These are phyloP conservation scores for Umbelopsis vinacea DNA, from an alignment of 192 early-diverging fungal species.

Conservation along the genomic window DNA sequence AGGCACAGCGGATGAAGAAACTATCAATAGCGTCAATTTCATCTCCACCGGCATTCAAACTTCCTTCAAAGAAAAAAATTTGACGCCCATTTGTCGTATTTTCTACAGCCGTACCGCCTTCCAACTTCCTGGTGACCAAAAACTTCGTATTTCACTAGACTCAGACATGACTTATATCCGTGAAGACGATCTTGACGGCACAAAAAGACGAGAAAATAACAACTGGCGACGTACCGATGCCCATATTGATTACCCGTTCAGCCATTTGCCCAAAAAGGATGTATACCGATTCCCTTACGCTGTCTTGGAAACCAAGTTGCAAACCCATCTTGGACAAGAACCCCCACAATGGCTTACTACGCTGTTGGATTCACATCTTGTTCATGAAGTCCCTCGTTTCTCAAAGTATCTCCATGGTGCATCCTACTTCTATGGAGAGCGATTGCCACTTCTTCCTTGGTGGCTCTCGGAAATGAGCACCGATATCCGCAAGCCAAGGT, in stretches of 20 bases:
- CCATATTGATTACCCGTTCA: conserved; percentile 77
- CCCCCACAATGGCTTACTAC: conserved; percentile 81
- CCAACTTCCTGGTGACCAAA: conserved; percentile 93
- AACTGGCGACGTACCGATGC: conserved; percentile 96
- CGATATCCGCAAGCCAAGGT: conserved; percentile 53
- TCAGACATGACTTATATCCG: conserved; percentile 95
- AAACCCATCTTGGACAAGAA: conserved; percentile 66
- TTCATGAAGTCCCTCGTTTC: conserved; percentile 82
- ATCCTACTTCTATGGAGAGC: conserved; percentile 36
- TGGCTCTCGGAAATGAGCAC: conserved; percentile 51
- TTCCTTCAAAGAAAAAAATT: conserved; percentile 67
- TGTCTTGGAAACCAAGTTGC: conserved; percentile 87
- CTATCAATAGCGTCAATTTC: conserved; percentile 71
- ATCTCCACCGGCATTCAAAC: conserved; percentile 78
- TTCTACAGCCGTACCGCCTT: conserved; percentile 99
- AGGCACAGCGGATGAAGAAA: conserved; percentile 70
- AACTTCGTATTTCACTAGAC: conserved; percentile 94
- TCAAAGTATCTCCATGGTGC: conserved; percentile 89
- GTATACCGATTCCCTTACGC: conserved; percentile 93
- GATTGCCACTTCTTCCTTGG: conserved; percentile 39
- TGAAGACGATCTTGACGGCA: conserved; percentile 81
- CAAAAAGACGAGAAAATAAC: conserved; percentile 54
- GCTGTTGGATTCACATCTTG: conserved; percentile 72
- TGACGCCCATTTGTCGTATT: conserved; percentile 86
- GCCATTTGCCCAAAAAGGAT: conserved; percentile 74